These are phyloP conservation scores for Phialophora macrospora DNA, from an alignment of 2,329 filamentous ascomycete species.

Conservation along the genomic window DNA sequence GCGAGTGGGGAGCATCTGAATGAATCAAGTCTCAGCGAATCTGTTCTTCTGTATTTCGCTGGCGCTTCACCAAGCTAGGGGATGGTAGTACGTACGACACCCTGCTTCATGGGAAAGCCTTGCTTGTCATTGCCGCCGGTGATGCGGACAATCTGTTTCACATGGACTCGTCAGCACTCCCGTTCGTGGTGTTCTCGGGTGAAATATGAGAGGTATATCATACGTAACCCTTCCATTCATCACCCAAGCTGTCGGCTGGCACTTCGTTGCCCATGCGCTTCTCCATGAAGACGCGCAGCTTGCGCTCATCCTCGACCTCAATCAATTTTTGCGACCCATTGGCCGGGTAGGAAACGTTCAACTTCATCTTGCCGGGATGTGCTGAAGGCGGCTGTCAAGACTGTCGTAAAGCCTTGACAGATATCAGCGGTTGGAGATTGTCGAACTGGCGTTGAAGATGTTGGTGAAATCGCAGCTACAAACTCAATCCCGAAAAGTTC, in stretches of 20 bases:
- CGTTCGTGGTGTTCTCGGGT: neutral
- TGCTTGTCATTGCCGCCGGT: slow-evolving; percentile 99
- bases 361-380: slow-evolving; percentile 63
- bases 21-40: slow-evolving; percentile 40
- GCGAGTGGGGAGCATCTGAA: slow-evolving; percentile 88
- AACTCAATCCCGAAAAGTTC: slow-evolving; percentile 5
- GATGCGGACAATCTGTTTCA: slow-evolving; percentile 58
- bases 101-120: slow-evolving; percentile 99
- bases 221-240: slow-evolving; percentile 99
- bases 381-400: slow-evolving; percentile 45
- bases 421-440: slow-evolving; percentile 45
- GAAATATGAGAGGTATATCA: slow-evolving; percentile 56
- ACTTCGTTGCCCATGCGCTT: slow-evolving; percentile 81
- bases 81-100: slow-evolving; percentile 64
- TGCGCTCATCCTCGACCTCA: slow-evolving; percentile 99
- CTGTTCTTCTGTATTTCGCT: slow-evolving; percentile 30
- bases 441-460: slow-evolving; percentile 20
- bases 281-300: slow-evolving; percentile 98
- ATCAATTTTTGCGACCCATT: slow-evolving; percentile 99
- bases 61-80: slow-evolving; percentile 39
- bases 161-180: slow-evolving; percentile 27
- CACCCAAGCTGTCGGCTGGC: slow-evolving; percentile 89
- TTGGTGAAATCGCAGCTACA: slow-evolving; percentile 3
- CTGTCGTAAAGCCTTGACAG: slow-evolving; percentile 47
- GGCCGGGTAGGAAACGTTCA: slow-evolving; percentile 88